Base-by-base conservation (phyloP, 1,284 basidiomycete species). In the Exobasidium rhododendri region DNA sequence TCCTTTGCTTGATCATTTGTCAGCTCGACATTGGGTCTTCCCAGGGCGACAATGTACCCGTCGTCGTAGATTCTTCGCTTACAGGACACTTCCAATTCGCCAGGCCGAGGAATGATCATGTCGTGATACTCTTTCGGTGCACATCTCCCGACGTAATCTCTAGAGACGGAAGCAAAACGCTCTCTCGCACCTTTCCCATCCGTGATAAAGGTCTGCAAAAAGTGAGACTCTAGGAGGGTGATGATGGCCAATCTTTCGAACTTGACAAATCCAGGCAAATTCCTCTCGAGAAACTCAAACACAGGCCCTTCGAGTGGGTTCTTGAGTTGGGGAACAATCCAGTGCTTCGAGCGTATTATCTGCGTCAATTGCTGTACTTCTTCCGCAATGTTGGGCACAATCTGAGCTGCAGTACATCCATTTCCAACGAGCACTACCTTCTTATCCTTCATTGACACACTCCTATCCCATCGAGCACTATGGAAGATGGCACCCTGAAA, bases 351-450 rank as follows among this genome's bases (percentile, higher is more conserved):
- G 4, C 71, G 58, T 0, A 58, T 46, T n/a, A 58, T 58, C 45
- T 58, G 57, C 3, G 43, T 46, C 20, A 58, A 35, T 28, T 26
- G 30, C 45, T 58, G 62, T 59, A 61, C 67, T 30, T 59, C 43
- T n/a, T 56, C 49, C 4, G 61, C 68, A 20, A 66, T 59, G 22
- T 35, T 31, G 10, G 67, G 67, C 1, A 73, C 55, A 43, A 70
- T 63, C 58, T 76, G 76, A 22, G 76, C 66, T 1, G 69, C 78
- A 0, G 69, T 69, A 45, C 71, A 79, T 6, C 75, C 77, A 51
- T 78, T 79, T 44, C 77, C 77, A 5, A 81, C 63, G 11, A 81
- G 63, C 14, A 79, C 70, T 10, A 81, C 78, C 43, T 77, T 64
- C 61, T 80, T 81, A 56, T 69, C 71, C 43, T 67, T 69, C 44